phyloP scores from a whole-genome alignment of 306 rosid species.

The Glycyrrhiza uralensis region DNA sequence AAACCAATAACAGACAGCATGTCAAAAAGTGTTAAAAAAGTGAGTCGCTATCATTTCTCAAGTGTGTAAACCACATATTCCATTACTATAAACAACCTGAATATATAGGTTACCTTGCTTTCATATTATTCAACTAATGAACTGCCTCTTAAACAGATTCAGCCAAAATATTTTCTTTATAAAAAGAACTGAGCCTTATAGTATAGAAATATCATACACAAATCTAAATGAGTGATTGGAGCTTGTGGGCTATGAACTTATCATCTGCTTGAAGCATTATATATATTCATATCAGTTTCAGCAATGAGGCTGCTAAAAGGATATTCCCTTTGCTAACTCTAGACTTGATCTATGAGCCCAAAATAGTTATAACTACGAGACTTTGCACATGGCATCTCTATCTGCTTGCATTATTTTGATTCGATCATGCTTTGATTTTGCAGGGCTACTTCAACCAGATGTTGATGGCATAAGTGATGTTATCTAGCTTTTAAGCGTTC shows the following conservation, averaged over 20 bases:
- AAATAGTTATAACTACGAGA: neutral
- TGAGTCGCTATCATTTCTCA: too few species aligned
- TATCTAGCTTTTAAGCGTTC: neutral
- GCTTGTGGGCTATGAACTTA: neutral
- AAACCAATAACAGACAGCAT: too few species aligned
- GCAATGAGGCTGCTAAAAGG: neutral
- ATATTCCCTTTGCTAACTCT: neutral
- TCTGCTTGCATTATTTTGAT: constrained; percentile 3
- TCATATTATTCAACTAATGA: neutral
- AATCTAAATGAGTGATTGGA: neutral
- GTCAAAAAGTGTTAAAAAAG: too few species aligned
- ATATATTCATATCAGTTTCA: neutral
- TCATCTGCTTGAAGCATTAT: neutral
- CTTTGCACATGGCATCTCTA: neutral
- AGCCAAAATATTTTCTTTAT: neutral
- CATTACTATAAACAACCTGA: neutral
- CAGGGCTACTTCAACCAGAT: constrained; percentile 56
- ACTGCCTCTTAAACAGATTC: neutral
- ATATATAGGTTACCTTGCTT: neutral
- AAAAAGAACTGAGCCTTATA: neutral
- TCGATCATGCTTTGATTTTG: constrained; percentile 14
- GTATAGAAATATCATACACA: neutral
- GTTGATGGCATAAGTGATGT: constrained; percentile 28
- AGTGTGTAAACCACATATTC: neutral
- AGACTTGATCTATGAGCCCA: neutral